phyloP scores from a whole-genome alignment of 2,329 filamentous ascomycete species.

The Diplodia intermedia region DNA sequence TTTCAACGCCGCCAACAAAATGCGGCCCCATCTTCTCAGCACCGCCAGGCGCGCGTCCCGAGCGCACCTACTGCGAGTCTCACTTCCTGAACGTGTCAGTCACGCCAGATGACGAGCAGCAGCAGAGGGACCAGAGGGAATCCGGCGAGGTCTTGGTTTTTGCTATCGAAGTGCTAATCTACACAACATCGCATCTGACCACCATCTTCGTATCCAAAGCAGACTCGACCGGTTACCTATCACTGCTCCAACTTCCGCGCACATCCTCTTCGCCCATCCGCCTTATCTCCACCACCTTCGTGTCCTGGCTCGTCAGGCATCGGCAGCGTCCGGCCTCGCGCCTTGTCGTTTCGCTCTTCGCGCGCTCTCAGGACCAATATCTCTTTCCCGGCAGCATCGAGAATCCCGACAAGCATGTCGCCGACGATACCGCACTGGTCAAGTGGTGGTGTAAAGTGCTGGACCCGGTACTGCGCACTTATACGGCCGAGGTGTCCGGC shows the following conservation, averaged over 20 bases:
- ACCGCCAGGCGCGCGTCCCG: slow-evolving; percentile 72
- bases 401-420: slow-evolving; percentile 83
- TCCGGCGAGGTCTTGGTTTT: slow-evolving; percentile 71
- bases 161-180: slow-evolving; percentile 86
- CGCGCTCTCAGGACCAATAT: slow-evolving; percentile 89
- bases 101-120: slow-evolving; percentile 35
- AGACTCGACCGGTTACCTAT: slow-evolving; percentile 89
- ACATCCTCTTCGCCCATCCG: slow-evolving; percentile 70
- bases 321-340: slow-evolving; percentile 69
- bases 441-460: slow-evolving; percentile 95
- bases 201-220: slow-evolving; percentile 97
- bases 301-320: slow-evolving; percentile 74
- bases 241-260: slow-evolving; percentile 65
- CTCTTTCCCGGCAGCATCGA: slow-evolving; percentile 91
- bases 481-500: slow-evolving; percentile 49
- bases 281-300: slow-evolving; percentile 74
- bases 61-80: slow-evolving; percentile 83
- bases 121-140: neutral
- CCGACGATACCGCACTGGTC: slow-evolving; percentile 88
- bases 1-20: slow-evolving; percentile 81
- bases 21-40: slow-evolving; percentile 80
- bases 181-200: slow-evolving; percentile 77
- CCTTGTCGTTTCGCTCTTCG: slow-evolving; percentile 87
- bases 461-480: slow-evolving; percentile 71
- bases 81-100: slow-evolving; percentile 75